Evolutionary conservation across 352 stramenopile species (phyloP), one percentile per base, ranked within the genome.

Genomic region (Blastocystis sp.): DNA sequence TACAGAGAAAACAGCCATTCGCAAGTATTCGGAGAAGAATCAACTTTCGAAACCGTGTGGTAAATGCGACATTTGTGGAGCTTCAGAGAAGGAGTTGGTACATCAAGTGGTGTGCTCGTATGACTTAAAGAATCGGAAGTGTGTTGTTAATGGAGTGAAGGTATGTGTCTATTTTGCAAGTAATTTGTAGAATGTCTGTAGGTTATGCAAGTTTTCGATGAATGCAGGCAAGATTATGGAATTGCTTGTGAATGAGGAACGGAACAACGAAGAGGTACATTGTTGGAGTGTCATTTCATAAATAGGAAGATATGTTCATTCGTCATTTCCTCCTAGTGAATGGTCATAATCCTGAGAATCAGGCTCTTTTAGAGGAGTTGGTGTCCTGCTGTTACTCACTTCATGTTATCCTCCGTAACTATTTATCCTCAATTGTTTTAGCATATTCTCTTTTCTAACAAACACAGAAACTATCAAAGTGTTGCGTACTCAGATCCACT

Each of bases 251-350:
- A 69, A 64, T 13, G 53, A 26, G 11, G 39, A 68, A 9, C 30
- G 24, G n/a, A 54, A 20, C 39, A 41, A 45, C 39, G 73, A 85
- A 43, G 73, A 85, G 30, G 73, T 85, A 43, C 7, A 20, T 68
- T 2, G 18, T 18, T 18, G 2, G 56, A 55, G n/a, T 47, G 11
- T 8, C 3, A 20, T 6, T 4, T 85, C 13, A 85, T 16, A 24
- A 16, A 43, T 68, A 85, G 73, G 50, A 43, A 26, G 73, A 85
- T 69, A 34, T 34, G 34, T 62, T 85, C 4, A 68, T 45, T 24
- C 73, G 73, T 43, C 73, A 85, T 39, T 85, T 85, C 47, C 39
- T 85, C 16, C 54, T 85, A 34, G 73, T 85, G n/a, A 85, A 85
- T 43, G 53, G 53, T 6, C 53, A 85, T 43, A 65, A 85, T 39